Base-by-base conservation (phyloP, 1,284 basidiomycete species). In the Tremellales sp. region DNA sequence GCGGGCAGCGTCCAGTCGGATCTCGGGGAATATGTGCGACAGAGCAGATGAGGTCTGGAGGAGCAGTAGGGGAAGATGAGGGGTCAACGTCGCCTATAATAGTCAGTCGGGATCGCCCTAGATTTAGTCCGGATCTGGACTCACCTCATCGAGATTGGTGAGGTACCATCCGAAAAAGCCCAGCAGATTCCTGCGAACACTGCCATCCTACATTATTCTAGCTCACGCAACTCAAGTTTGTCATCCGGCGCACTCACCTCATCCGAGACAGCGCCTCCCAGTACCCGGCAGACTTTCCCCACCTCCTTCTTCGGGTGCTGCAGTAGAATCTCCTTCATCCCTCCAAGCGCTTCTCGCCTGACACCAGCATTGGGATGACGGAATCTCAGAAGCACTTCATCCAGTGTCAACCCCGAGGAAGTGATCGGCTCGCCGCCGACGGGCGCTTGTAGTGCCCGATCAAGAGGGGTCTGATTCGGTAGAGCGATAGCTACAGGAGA, bases 1-100 rank as follows among this genome's bases (percentile, higher is more conserved):
- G 23, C 84, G 82, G 54, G 94, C 80, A 1, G 91, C 90, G 66
- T 97, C 94, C 40, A 97, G 80, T 8, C 91, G 81, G 51, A 97
- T 88, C 62, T 93, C 89, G 8, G 91, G 90, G 69, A 92, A 94
- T 50, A 98, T 96, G 64, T 96, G 87, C 0, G 89, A 92, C 68
- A 96, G 85, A 0, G 90, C 90, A 3, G 93, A 94, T 2, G 89
- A 84, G 0, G 85, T 84, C 70, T 91, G 96, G 12, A 97, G 81
- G 15, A 94, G 77, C 2, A 96, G 77, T 0, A 84, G 65, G 0
- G 85, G 79, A 3, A 84, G 79, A 67, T 90, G 89, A 6, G 86
- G 89, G 3, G 76, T 62, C 2, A 90, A 72, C 47, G 82, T 80
- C 45, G 53, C 8, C 36, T 39, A 22, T 40, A n/a, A n/a, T n/a